Conservation (phyloP, 371 early-diverging fungal species). For the Amoeboaphelidium protococcarum region DNA sequence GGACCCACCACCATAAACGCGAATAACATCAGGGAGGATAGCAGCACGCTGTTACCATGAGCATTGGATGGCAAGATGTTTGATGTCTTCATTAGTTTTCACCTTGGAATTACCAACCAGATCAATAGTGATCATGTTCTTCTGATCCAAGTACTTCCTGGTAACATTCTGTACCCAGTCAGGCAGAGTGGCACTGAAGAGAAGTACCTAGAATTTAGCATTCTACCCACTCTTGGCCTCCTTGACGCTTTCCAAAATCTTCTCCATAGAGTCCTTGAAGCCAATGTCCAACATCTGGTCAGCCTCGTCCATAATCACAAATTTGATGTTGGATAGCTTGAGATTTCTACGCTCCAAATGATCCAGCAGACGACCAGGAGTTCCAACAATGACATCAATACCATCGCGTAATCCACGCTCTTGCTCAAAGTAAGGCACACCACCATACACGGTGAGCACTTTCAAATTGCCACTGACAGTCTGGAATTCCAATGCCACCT, state of each 20-base stretch:
- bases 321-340: slow-evolving; percentile 30
- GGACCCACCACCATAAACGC: slow-evolving; percentile 36
- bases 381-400: slow-evolving; percentile 83
- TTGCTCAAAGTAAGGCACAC: slow-evolving; percentile 54
- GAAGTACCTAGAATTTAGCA: slow-evolving; percentile 37
- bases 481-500: slow-evolving; percentile 47
- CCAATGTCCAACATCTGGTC: slow-evolving; percentile 75
- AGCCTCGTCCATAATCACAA: slow-evolving; percentile 62
- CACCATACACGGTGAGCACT: slow-evolving; percentile 45
- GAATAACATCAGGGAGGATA: slow-evolving; percentile 54
- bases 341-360: slow-evolving; percentile 63
- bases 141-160: slow-evolving; percentile 44
- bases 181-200: slow-evolving; percentile 66
- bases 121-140: slow-evolving; percentile 46
- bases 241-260: slow-evolving; percentile 38
- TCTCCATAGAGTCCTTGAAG: slow-evolving; percentile 77
- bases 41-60: slow-evolving; percentile 43
- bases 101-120: slow-evolving; percentile 40
- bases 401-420: slow-evolving; percentile 45
- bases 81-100: slow-evolving; percentile 36
- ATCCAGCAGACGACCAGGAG: slow-evolving; percentile 91
- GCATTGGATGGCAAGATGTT: slow-evolving; percentile 53
- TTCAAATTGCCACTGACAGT: slow-evolving; percentile 26
- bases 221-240: slow-evolving; percentile 22
- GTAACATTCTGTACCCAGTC: slow-evolving; percentile 57